phyloP scores from a whole-genome alignment of 805 yeast genomes.

The Teunomyces lycoperdinae region DNA sequence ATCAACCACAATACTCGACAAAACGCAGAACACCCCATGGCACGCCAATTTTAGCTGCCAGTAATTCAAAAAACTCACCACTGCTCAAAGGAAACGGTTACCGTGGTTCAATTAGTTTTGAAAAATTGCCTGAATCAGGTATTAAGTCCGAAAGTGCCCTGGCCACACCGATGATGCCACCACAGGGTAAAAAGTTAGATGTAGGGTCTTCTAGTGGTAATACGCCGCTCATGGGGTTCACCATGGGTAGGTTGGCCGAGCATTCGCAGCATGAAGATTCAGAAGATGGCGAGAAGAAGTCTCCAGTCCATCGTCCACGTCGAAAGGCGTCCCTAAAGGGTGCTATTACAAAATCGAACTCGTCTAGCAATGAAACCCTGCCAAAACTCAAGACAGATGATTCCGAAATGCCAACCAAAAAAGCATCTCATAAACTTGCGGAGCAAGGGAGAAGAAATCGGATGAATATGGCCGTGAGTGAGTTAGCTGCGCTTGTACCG shows the following conservation, averaged over 20 bases:
- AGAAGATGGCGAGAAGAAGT: not conserved
- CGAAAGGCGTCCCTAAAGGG: slow-evolving; percentile 6
- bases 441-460: slow-evolving; percentile 96
- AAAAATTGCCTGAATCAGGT: slow-evolving; percentile 29
- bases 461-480: slow-evolving; percentile 82
- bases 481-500: slow-evolving; percentile 67
- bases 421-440: slow-evolving; percentile 82
- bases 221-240: slow-evolving; percentile 44
- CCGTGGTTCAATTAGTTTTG: slow-evolving; percentile 14
- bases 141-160: slow-evolving; percentile 7
- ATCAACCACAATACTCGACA: slow-evolving; percentile 3
- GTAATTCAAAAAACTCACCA: slow-evolving; percentile 6
- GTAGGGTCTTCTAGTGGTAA: slow-evolving; percentile 14
- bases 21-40: slow-evolving; percentile 45
- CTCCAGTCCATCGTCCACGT: not conserved
- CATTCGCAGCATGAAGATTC: slow-evolving; percentile 12
- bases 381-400: slow-evolving; percentile 4
- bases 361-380: slow-evolving; percentile 12
- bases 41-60: slow-evolving; percentile 37
- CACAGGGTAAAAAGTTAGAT: slow-evolving; percentile 29
- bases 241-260: slow-evolving; percentile 44
- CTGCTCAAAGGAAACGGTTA: not conserved
- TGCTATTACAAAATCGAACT: not conserved
- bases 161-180: slow-evolving; percentile 38
- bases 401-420: slow-evolving; percentile 47